Conservation (phyloP, 192 early-diverging fungal genomes). For the Chytriomyces hyalinus region DNA sequence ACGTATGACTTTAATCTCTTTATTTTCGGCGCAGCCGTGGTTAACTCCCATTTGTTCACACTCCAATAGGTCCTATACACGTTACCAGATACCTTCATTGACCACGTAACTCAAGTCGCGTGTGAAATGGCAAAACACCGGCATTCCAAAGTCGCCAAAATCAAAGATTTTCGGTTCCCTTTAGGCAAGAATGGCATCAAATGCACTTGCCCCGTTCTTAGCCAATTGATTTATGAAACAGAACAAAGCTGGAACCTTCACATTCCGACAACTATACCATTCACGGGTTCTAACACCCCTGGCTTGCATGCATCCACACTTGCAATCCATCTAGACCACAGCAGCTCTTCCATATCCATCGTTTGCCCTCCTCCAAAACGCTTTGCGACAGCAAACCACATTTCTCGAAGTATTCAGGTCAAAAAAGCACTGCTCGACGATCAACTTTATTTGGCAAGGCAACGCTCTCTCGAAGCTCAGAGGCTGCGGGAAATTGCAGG, state of each 20-base stretch:
- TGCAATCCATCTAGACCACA: not conserved
- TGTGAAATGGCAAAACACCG: conserved; percentile 85
- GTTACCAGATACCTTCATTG: conserved; percentile 87
- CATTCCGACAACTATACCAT: conserved; percentile 56
- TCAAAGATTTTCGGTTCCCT: conserved; percentile 86
- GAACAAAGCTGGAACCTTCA: conserved; percentile 90
- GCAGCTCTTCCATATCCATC: too few relatives aligned
- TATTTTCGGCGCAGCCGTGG: too few relatives aligned
- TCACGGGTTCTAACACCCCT: conserved; percentile 54
- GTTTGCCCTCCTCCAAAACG: not conserved
- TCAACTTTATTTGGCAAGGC: not conserved
- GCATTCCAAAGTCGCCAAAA: conserved; percentile 74
- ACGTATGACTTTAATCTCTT: conserved; percentile 48
- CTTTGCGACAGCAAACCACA: conserved; percentile 15
- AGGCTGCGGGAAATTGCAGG: not conserved
- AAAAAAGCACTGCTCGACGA: conserved; percentile 32
- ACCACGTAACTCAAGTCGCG: conserved; percentile 80
- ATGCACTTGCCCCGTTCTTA: not conserved
- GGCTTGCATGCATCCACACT: not conserved
- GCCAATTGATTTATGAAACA: not conserved
- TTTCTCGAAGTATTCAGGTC: not conserved
- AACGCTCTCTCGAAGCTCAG: not conserved
- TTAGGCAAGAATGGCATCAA: conserved; percentile 57
- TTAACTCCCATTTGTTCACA: too few relatives aligned
- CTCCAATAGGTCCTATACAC: conserved; percentile 58